Percentiles rank a stretch among this genome's conserved stretches.
These are phyloP conservation scores for Warburgia ugandensis DNA, from an alignment of 164 flowering plant genomes.

Conservation along the genomic window DNA sequence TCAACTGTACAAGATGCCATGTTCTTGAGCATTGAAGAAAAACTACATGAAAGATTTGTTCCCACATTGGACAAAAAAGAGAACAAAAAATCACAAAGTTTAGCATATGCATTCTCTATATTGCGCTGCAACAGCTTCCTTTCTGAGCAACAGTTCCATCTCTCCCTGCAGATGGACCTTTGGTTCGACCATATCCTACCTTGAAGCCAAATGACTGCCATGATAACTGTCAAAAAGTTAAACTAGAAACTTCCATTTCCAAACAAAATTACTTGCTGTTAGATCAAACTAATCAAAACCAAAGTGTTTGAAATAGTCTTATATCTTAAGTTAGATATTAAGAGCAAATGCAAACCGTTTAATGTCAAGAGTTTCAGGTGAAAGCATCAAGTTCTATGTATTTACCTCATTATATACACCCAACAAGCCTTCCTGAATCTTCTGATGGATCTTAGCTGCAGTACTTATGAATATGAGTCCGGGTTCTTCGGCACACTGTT, in stretches of 20 bases:
- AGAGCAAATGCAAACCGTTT: neutral
- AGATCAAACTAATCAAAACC: neutral
- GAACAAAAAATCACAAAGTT: too few relatives aligned
- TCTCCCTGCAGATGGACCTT: constrained; percentile 78
- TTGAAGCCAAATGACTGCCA: constrained; percentile 80
- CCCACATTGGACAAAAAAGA: too few relatives aligned
- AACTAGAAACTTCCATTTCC: neutral
- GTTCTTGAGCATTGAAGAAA: too few relatives aligned
- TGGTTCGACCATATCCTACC: constrained; percentile 86
- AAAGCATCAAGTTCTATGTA: neutral
- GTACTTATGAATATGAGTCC: constrained; percentile 47
- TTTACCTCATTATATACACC: constrained; percentile 79
- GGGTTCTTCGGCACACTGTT: constrained; percentile 50
- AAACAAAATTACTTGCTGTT: too few relatives aligned
- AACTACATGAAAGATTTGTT: too few relatives aligned
- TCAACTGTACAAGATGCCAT: too few relatives aligned
- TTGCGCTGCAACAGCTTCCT: constrained; percentile 85
- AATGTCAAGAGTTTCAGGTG: neutral
- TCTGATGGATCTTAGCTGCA: constrained; percentile 72
- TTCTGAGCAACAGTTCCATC: constrained; percentile 63
- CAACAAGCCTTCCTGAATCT: constrained; percentile 78
- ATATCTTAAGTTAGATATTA: neutral
- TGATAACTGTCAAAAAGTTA: neutral
- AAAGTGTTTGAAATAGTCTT: neutral
- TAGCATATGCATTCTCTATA: too few relatives aligned